Evolutionary conservation across 495 filamentous ascomycete species (phyloP).

Genomic region (Penicillium soppii): DNA sequence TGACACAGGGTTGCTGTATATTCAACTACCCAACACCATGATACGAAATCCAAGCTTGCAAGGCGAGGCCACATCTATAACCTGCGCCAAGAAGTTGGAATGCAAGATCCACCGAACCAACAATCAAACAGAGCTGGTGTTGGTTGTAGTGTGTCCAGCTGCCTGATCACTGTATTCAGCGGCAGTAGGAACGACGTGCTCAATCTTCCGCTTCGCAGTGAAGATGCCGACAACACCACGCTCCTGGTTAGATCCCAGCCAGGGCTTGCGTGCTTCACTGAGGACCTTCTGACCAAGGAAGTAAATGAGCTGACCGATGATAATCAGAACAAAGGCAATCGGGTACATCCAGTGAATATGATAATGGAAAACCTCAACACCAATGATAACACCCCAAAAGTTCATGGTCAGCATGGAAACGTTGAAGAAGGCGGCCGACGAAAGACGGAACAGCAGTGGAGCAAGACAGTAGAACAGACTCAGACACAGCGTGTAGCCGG

Average conservation of each 20-base stretch:
- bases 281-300: slow-evolving; percentile 71
- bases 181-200: slow-evolving; percentile 27
- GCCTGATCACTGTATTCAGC: slow-evolving; percentile 6
- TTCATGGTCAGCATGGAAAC: slow-evolving; percentile 91
- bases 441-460: slow-evolving; percentile 83
- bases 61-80: too few species aligned
- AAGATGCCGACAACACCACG: slow-evolving; percentile 77
- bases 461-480: slow-evolving; percentile 83
- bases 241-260: slow-evolving; percentile 85
- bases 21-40: not conserved
- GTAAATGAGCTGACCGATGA: slow-evolving; percentile 79
- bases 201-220: slow-evolving; percentile 79
- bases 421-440: slow-evolving; percentile 93
- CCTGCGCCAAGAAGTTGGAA: too few species aligned
- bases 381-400: slow-evolving; percentile 95
- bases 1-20: not conserved
- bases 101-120: not conserved
- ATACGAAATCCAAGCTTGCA: too few species aligned
- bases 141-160: slow-evolving; percentile 1
- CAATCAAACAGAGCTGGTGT: slow-evolving; percentile 15
- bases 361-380: slow-evolving; percentile 79
- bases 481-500: slow-evolving; percentile 83
- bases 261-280: slow-evolving; percentile 93
- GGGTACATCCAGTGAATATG: slow-evolving; percentile 88
- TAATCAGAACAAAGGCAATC: slow-evolving; percentile 89